phyloP scores from a whole-genome alignment of 1,284 basidiomycete species.

The Violaceomyces palustris region DNA sequence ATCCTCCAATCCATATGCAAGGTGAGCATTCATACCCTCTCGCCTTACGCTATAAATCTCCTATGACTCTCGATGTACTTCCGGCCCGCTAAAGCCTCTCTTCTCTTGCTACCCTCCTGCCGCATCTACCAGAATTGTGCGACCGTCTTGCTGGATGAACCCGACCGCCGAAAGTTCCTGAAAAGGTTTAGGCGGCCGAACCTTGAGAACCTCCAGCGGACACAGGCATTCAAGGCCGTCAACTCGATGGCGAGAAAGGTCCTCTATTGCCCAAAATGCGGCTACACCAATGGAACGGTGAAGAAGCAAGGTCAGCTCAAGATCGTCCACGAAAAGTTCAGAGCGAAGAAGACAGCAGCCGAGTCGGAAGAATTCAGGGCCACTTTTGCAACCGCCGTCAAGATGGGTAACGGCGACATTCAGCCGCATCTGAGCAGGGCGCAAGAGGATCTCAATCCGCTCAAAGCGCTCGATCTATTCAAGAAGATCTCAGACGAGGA shows the following conservation, averaged over 20 bases:
- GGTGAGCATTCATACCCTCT: too few species aligned
- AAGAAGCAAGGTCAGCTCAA: slow-evolving; percentile 93
- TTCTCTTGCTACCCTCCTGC: too few species aligned
- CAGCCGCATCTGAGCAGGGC: slow-evolving; percentile 81
- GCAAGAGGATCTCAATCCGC: slow-evolving; percentile 88
- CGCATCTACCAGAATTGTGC: slow-evolving; percentile 92
- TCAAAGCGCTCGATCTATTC: slow-evolving; percentile 91
- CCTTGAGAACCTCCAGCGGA: slow-evolving; percentile 89
- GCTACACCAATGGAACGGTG: slow-evolving; percentile 87
- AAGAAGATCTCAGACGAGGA: slow-evolving; percentile 88
- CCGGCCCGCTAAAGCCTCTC: too few species aligned
- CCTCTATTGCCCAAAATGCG: slow-evolving; percentile 87
- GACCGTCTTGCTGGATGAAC: slow-evolving; percentile 82
- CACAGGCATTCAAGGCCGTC: slow-evolving; percentile 79
- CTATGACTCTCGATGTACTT: background rate
- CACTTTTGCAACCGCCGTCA: slow-evolving; percentile 76
- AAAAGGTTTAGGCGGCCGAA: slow-evolving; percentile 82
- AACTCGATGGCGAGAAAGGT: slow-evolving; percentile 83
- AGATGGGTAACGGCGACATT: slow-evolving; percentile 76
- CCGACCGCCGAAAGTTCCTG: slow-evolving; percentile 76
- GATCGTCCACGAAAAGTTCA: slow-evolving; percentile 96
- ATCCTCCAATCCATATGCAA: slow-evolving; percentile 72
- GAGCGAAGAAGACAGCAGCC: slow-evolving; percentile 86
- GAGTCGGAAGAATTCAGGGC: slow-evolving; percentile 83
- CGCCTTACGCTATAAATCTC: background rate